A percentile compares a stretch with the other conserved stretches of the same genome.
Evolutionary conservation across 1,284 basidiomycete genomes (phyloP).

Genomic region (Ceratobasidium sp.): DNA sequence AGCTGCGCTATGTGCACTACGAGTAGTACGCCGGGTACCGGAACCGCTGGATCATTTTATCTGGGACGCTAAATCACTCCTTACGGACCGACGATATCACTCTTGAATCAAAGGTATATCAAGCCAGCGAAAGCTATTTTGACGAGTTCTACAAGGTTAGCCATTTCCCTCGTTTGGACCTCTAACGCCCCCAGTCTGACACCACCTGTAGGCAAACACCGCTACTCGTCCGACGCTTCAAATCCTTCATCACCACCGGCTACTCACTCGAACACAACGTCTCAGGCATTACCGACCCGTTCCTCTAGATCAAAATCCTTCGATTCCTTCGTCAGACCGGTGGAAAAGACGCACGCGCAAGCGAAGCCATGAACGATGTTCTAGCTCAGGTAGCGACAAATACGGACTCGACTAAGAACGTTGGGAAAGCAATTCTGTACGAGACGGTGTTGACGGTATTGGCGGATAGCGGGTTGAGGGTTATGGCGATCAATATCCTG

Average conservation of each 20-base stretch:
- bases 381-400: slow-evolving; percentile 99
- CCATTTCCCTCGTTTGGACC: background rate
- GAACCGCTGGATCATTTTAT: slow-evolving; percentile 96
- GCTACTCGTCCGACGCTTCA: slow-evolving; percentile 93
- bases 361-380: slow-evolving; percentile 98
- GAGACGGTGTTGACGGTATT: slow-evolving; percentile 98
- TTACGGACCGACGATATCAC: slow-evolving; percentile 97
- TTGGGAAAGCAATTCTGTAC: slow-evolving; percentile 98
- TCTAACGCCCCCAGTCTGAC: background rate
- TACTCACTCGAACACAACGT: slow-evolving; percentile 99
- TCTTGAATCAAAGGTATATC: slow-evolving; percentile 95
- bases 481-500: slow-evolving; percentile 99
- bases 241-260: slow-evolving; percentile 94
- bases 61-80: slow-evolving; percentile 87
- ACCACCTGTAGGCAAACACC: slow-evolving; percentile 79
- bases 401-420: slow-evolving; percentile 97
- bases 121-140: slow-evolving; percentile 78
- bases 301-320: slow-evolving; percentile 97
- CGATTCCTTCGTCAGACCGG: slow-evolving; percentile 92
- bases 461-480: slow-evolving; percentile 93
- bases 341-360: slow-evolving; percentile 85
- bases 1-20: slow-evolving; percentile 96
- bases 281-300: slow-evolving; percentile 99
- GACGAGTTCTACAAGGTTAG: slow-evolving; percentile 90
- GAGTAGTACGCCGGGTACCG: slow-evolving; percentile 96